Percentiles rank a stretch among this genome's conserved stretches.
Evolutionary conservation across 768 basidiomycete genomes (phyloP).

Genomic region (Lactarius psammicola): DNA sequence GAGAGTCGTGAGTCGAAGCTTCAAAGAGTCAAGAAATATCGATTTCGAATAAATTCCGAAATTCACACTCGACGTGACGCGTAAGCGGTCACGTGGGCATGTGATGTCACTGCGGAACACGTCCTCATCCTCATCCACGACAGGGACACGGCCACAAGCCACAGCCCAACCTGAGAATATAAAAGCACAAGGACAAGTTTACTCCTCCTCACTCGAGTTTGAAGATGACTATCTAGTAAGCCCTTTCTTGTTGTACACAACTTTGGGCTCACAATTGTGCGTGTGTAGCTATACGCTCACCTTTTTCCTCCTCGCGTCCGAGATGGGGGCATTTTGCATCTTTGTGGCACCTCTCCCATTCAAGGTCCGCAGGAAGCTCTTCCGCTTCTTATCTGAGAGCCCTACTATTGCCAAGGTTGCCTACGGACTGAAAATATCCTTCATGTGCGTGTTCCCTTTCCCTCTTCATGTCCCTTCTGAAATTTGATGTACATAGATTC

Average conservation of each 20-base stretch:
- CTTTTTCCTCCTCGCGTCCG: conserved; percentile 75
- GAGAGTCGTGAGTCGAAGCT: conserved; percentile 4
- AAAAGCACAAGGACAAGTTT: not conserved
- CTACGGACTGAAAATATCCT: conserved; percentile 90
- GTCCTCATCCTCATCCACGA: not conserved
- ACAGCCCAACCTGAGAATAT: not conserved
- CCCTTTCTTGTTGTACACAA: not conserved
- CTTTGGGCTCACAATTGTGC: not conserved
- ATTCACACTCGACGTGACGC: conserved; percentile 17
- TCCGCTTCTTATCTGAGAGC: conserved; percentile 69
- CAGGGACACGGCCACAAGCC: not conserved
- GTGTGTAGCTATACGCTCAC: conserved; percentile 70
- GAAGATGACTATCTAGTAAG: conserved; percentile 52
- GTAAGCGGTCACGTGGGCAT: conserved; percentile 20
- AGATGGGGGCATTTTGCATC: conserved; percentile 84
- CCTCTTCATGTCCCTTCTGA: not conserved
- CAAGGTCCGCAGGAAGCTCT: conserved; percentile 62
- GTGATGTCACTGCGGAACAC: not conserved
- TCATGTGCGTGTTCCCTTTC: conserved; percentile 58
- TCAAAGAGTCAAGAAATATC: not conserved
- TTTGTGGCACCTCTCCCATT: conserved; percentile 87
- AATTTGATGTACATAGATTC: conserved; percentile 56
- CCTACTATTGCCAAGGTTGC: conserved; percentile 77
- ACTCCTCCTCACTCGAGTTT: not conserved
- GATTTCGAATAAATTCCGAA: not conserved